Percentiles rank a stretch among this genome's conserved stretches.
Conservation (phyloP, 2,329 filamentous ascomycete genomes). For the Botrytis squamosa region DNA sequence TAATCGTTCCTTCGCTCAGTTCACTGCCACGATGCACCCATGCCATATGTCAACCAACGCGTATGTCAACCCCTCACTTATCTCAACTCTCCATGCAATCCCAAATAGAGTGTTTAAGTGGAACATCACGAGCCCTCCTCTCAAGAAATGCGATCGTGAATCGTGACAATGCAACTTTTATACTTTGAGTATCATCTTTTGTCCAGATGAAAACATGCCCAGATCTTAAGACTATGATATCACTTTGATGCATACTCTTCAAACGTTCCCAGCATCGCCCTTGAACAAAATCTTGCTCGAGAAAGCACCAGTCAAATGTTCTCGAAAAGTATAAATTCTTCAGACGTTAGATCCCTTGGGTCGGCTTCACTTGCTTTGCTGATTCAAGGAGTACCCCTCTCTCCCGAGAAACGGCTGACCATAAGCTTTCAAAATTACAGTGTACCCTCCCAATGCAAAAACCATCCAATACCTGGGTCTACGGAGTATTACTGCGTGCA, state of each 20-base stretch:
- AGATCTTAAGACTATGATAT: not conserved
- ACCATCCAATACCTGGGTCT: not conserved
- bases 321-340: not conserved
- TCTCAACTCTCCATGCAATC: not conserved
- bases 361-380: not conserved
- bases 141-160: not conserved
- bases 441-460: not conserved
- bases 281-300: not conserved
- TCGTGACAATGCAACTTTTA: not conserved
- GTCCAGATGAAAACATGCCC: not conserved
- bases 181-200: not conserved
- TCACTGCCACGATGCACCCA: not conserved
- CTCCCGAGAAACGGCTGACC: not conserved
- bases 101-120: slow-evolving; percentile 6
- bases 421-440: not conserved
- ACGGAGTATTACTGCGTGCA: not conserved
- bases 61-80: slow-evolving; percentile 2
- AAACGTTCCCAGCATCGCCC: not conserved
- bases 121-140: not conserved
- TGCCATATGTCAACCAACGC: not conserved
- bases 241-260: not conserved
- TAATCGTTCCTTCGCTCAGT: not conserved
- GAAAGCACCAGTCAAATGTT: not conserved
- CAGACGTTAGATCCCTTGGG: not conserved
- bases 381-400: not conserved